Evolutionary conservation across 192 early-diverging fungal species (phyloP).

Genomic region (Coemansia sp.): DNA sequence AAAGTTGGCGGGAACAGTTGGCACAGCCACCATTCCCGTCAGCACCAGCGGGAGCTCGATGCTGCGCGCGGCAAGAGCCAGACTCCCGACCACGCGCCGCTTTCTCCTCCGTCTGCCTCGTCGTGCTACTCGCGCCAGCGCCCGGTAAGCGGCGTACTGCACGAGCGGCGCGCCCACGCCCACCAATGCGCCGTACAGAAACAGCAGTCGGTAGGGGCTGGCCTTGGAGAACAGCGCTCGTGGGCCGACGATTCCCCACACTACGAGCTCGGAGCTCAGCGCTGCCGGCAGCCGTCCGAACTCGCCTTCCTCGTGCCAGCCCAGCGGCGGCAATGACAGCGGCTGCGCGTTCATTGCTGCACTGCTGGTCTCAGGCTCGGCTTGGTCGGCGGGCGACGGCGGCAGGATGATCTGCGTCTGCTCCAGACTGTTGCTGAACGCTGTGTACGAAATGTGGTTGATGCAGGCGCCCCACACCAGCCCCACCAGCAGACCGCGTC

Average conservation of each 20-base stretch:
- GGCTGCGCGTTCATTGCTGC: background rate
- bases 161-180: slow-evolving; percentile 29
- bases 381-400: slow-evolving; percentile 8
- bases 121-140: slow-evolving; percentile 3
- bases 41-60: slow-evolving; percentile 42
- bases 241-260: slow-evolving; percentile 53
- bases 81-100: background rate
- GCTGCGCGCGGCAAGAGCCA: slow-evolving; percentile 11
- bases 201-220: slow-evolving; percentile 47
- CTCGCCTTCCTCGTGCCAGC: slow-evolving; percentile 52
- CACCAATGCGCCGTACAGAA: slow-evolving; percentile 37
- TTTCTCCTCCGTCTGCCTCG: background rate
- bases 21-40: slow-evolving; percentile 54
- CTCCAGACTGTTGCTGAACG: slow-evolving; percentile 16
- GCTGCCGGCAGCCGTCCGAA: slow-evolving; percentile 45
- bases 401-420: background rate
- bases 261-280: slow-evolving; percentile 49
- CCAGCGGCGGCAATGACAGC: slow-evolving; percentile 9
- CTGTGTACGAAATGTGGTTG: slow-evolving; percentile 40
- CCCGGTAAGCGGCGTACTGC: slow-evolving; percentile 3
- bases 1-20: slow-evolving; percentile 50
- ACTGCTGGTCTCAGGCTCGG: slow-evolving; percentile 1
- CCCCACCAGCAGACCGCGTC: slow-evolving; percentile 39
- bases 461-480: slow-evolving; percentile 47
- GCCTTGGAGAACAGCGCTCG: slow-evolving; percentile 28